Evolutionary conservation across 805 yeast species (phyloP), one percentile per base, ranked within the genome.

Genomic region (Lachancea kluyveri): DNA sequence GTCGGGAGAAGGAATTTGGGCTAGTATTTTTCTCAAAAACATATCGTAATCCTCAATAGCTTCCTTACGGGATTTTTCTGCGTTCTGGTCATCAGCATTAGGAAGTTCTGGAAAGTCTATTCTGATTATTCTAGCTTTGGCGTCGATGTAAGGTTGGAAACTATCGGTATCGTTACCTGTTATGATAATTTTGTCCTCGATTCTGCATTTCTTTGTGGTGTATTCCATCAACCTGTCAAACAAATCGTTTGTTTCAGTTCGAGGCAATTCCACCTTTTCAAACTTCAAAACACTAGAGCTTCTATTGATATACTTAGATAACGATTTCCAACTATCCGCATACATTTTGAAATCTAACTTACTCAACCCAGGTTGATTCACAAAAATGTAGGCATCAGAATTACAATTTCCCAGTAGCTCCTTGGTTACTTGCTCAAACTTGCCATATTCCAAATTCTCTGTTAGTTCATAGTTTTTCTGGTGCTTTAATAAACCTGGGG

Each of bases 1-100:
- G 38, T 73, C 71, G 0, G 95, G 95, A 0, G 88, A 67, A 1
- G 96, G 95, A 8, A 82, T 54, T 33, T 72, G 74, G 21, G 82
- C 69, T n/a, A 82, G 40, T 4, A 82, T 65, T 12, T 65, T 64
- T 31, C 80, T 63, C 8, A 84, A 45, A 27, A 63, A 57, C 27
- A 65, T 69, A 42, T 72, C 77, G 28, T 68, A 61, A 17, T 58
- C 48, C 9, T 52, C 43, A 19, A 75, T 48, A 1, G 59, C 60
- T 12, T 43, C 42, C 1, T 38, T 38, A 30, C 72, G 39, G 6
- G 37, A 36, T 7, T 62, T 43, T 12, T 41, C 43, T n/a, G n/a
- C n/a, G n/a, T n/a, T n/a, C n/a, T n/a, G n/a, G 13, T 31, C 26
- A 5, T 46, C 49, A 8, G 22, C 9, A 4, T 35, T 50, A 0